Base-by-base conservation (phyloP, 352 stramenopile species). In the Pythium utonaiense region DNA sequence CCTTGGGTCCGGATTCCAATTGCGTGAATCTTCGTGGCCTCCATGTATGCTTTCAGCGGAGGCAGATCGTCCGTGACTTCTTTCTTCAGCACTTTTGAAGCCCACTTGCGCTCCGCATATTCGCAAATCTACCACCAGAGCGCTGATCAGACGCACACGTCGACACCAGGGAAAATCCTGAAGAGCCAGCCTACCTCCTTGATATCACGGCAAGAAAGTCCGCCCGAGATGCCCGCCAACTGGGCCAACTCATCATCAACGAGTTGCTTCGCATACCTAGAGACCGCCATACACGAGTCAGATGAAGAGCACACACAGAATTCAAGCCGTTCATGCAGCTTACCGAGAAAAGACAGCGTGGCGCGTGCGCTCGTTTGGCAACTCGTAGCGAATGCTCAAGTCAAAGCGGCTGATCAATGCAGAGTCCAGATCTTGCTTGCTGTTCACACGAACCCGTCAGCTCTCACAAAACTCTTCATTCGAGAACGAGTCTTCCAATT, bases 391-490 rank as follows among this genome's bases (percentile, higher is more conserved):
- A 60, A 98, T 96, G 44, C 80, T 95, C 21, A 98, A 74, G 66
- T 97, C 89, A 56, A 98, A 98, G 36, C 93, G 89, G 62, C 89
- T 97, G 48, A 98, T 86, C 51, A 98, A 67, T 1, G 93, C 93
- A 3, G 86, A 75, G 63, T 98, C 93, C 36, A 98, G 67, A 61
- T 98, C 93, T 70, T 97, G 77, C 67, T 98, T 98, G 24, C 93
- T 91, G 48, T 54, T 51, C 25, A 53, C 45, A 28, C 8, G 0
- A 33, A 60, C 14, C 14, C 13, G 12, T 30, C 22, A 34, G 44
- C 16, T 52, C 4, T 19, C 27, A 6, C 24, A 28, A 28, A 19
- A 27, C 41, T 17, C 22, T 12, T 17, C 41, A 49, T 33, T 33
- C 28, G 9, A 33, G 28, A 49, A 64, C 12, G 22, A 21, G n/a